These are phyloP conservation scores for Botrytis pseudocinerea DNA, from an alignment of 2,329 filamentous ascomycete species.

Conservation along the genomic window DNA sequence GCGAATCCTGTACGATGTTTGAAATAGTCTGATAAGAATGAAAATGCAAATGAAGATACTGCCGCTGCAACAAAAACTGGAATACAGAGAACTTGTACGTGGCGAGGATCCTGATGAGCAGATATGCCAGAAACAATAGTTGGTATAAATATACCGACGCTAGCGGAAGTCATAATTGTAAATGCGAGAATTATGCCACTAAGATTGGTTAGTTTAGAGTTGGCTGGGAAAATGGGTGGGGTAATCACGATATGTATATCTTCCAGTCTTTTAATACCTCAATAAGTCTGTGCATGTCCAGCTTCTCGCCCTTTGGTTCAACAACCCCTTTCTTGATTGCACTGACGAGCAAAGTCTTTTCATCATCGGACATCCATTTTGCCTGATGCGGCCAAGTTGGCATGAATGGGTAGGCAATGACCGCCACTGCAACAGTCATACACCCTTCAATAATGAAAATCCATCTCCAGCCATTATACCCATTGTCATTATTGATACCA, in stretches of 20 bases:
- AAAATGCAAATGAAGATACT: background rate
- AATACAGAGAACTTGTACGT: background rate
- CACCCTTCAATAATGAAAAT: constrained; percentile 3
- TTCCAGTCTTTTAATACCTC: background rate
- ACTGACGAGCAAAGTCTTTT: background rate
- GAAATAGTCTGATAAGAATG: background rate
- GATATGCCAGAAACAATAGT: background rate
- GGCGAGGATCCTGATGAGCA: background rate
- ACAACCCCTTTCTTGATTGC: background rate
- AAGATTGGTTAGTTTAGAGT: background rate
- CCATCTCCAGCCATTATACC: constrained; percentile 4
- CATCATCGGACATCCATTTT: background rate
- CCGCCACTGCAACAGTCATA: background rate
- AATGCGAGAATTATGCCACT: background rate
- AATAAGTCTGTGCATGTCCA: background rate
- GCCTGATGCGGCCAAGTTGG: background rate
- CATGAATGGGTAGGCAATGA: background rate
- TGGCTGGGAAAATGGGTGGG: too few species aligned
- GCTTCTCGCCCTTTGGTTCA: background rate
- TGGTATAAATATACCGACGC: background rate
- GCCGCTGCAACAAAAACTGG: background rate
- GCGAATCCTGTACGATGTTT: background rate
- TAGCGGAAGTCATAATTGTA: background rate
- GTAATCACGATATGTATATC: background rate
- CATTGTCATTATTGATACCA: background rate